Base-by-base conservation (phyloP, 2,329 filamentous ascomycete genomes). In the Venturia pyrina region DNA sequence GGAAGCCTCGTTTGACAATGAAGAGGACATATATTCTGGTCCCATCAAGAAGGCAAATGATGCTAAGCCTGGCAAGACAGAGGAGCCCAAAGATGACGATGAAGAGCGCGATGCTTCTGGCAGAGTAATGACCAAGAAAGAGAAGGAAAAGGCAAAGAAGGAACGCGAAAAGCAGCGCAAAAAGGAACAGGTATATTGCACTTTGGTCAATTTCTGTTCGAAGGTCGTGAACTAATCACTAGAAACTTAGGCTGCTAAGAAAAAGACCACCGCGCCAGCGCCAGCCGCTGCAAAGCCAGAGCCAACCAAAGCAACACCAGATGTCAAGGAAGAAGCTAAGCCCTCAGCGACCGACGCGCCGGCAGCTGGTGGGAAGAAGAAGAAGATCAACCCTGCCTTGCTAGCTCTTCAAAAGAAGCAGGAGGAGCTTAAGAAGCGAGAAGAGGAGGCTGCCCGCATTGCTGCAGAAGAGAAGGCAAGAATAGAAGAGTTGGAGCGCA, bases 71-170 rank as follows among this genome's bases (percentile, higher is more conserved):
- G 48, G 74, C 70, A 46, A 71, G 46, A 70, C 71, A 57, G 72
- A 81, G 73, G 73, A 79, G 64, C 70, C 73, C 67, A 69, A 69
- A 21, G 79, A 73, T 19, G 82, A 79, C 32, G 83, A 81, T 6
- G 82, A 81, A 2, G 82, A 81, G 24, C 82, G 82, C 21, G 82
- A 79, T 13, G 85, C 77, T 8, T 82, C 81, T 4, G 88, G 88
- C 57, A 85, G 87, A 65, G 83, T 98, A 62, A 87, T 98, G 80
- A 96, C 91, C 48, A 99, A 98, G 85, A 95, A 96, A 67, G 93
- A 99, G 81, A 99, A 99, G 81, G 95, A 99, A 77, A 96, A 91
- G 79, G 83, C 93, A 73, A 98, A 93, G 84, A 99, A 97, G 81
- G 95, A 99, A 81, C 87, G 91, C 68, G 95, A 99, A 82, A 99